phyloP scores from a whole-genome alignment of 768 basidiomycete genomes.

The Rhodotorula sphaerocarpa region DNA sequence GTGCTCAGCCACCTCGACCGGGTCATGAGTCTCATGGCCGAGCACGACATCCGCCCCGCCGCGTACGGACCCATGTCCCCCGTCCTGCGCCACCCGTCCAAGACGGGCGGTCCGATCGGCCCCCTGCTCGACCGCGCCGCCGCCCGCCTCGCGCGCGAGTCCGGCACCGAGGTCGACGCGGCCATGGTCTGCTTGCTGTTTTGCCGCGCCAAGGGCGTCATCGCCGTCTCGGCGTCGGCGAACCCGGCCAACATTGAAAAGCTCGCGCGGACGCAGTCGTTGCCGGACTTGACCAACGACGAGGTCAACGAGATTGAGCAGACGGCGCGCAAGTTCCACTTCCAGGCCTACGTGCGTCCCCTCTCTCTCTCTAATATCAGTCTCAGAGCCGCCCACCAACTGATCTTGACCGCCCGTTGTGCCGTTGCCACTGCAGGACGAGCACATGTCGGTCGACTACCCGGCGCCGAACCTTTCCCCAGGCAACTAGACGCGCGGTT shows the following conservation, averaged over 20 bases:
- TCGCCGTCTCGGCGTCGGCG: constrained; percentile 38
- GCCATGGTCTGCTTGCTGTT: constrained; percentile 40
- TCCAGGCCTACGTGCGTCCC: constrained; percentile 21
- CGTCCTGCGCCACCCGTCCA: constrained; percentile 34
- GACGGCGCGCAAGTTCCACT: constrained; percentile 41
- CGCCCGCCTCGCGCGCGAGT: constrained; percentile 32
- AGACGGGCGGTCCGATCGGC: constrained; percentile 37
- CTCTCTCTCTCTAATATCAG: not conserved
- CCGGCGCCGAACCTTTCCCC: constrained; percentile 36
- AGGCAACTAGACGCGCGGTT: constrained; percentile 8
- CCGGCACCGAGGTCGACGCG: constrained; percentile 35
- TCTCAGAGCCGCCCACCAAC: not conserved
- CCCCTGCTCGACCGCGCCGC: constrained; percentile 40
- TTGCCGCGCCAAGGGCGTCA: constrained; percentile 39
- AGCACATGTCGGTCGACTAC: constrained; percentile 42
- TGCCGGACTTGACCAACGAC: constrained; percentile 38
- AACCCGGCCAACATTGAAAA: constrained; percentile 39
- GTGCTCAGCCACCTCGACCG: constrained; percentile 40
- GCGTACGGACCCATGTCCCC: constrained; percentile 42
- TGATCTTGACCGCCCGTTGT: too few relatives aligned
- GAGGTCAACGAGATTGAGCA: constrained; percentile 44
- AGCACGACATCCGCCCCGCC: constrained; percentile 40
- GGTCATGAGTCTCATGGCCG: constrained; percentile 36
- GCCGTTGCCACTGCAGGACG: too few relatives aligned
- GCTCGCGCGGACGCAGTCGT: constrained; percentile 29